These are phyloP conservation scores for Cutaneotrichosporon dermatis DNA, from an alignment of 1,284 basidiomycete genomes.

Conservation along the genomic window DNA sequence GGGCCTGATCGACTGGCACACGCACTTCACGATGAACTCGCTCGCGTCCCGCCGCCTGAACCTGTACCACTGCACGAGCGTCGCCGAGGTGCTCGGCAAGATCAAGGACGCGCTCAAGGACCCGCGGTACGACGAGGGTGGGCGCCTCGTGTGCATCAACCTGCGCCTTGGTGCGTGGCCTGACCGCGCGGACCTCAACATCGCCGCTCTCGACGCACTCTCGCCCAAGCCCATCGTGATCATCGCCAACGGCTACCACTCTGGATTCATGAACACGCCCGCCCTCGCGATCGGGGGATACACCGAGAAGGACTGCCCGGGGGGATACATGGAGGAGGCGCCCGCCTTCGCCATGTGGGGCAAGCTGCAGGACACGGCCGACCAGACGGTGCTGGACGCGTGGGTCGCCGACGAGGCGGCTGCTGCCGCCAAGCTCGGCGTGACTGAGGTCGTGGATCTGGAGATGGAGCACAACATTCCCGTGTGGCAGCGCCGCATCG, in stretches of 20 bases:
- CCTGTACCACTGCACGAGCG: conserved; percentile 21
- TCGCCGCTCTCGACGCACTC: conserved; percentile 24
- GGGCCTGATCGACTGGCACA: conserved; percentile 34
- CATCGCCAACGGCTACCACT: conserved; percentile 39
- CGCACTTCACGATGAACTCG: conserved; percentile 32
- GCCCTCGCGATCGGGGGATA: conserved; percentile 23
- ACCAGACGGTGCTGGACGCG: conserved; percentile 22
- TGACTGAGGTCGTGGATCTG: conserved; percentile 44
- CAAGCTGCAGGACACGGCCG: conserved; percentile 24
- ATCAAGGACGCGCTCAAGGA: conserved; percentile 17
- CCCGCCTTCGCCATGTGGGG: conserved; percentile 28
- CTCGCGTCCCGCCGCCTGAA: conserved; percentile 25
- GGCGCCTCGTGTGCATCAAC: conserved; percentile 24
- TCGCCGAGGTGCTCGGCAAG: conserved; percentile 19
- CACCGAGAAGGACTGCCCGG: conserved; percentile 16
- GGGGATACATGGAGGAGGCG: conserved; percentile 28
- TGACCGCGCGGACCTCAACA: conserved; percentile 26
- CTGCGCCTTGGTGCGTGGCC: conserved; percentile 33
- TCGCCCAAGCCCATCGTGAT: conserved; percentile 29
- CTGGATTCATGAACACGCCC: conserved; percentile 30
- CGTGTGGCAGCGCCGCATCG: conserved; percentile 26
- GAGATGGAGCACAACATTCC: conserved; percentile 39
- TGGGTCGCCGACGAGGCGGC: conserved; percentile 28
- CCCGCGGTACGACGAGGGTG: conserved; percentile 20
- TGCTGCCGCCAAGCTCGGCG: conserved; percentile 35